Evolutionary conservation across 2,329 filamentous ascomycete species (phyloP), one percentile per base, ranked within the genome.

Genomic region (Colletotrichum spaethianum): DNA sequence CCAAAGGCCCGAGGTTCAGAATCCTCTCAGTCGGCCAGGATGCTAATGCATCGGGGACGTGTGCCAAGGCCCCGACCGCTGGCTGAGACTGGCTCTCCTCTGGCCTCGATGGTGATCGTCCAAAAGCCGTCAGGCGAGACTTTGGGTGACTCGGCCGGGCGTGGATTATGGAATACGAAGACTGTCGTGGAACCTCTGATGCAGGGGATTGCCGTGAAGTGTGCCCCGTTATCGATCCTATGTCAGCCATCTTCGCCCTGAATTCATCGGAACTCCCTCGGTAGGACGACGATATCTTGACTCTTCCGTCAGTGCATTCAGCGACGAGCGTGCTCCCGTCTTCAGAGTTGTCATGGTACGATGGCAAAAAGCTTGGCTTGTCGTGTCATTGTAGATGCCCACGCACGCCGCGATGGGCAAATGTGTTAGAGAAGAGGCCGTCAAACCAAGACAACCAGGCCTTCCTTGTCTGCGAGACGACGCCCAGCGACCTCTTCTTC

Each of bases 31-130:
- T 62, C 42, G 57, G 48, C 40, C 56, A 63, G 52, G 23, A 42
- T 69, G 42, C 64, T 63, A 42, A 69, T 72, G 69, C 59, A 53
- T 40, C 46, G 31, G 60, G 69, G 38, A 72, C 65, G 69, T 69
- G 44, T 69, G 65, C 65, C 69, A 63, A 69, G 69, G 44, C 53
- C 38, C 38, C 4, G 28, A n/a, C 38, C 31, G 31, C 44, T 59
- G 0, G 28, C 53, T 55, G 59, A 40, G 44, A 64, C 59, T 69
- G 69, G 69, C 33, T 44, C 28, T n/a, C 28, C 48, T 9, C 42
- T 44, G 52, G 42, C n/a, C 48, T 31, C 23, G 42, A 53, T 60
- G 65, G 38, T 59, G 69, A 72, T 72, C 65, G 44, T 60, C 69
- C 44, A 60, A 48, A 64, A 38, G 59, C 20, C 59, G 33, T n/a